These are phyloP conservation scores for Boletus vinaceobasis DNA, from an alignment of 768 basidiomycete species.

Conservation along the genomic window DNA sequence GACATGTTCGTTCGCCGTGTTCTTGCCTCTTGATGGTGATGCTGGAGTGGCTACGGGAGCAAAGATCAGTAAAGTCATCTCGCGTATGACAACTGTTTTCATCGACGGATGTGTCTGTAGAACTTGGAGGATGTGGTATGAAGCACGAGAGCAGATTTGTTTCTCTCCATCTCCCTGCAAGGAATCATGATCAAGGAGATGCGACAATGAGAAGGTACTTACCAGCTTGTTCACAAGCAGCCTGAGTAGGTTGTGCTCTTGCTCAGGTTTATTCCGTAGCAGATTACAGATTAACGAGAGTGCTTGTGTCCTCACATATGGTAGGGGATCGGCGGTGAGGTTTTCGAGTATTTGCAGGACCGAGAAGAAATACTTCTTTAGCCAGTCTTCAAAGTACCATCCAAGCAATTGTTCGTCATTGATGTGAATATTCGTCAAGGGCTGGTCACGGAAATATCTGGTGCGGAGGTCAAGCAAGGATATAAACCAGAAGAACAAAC, in stretches of 20 bases:
- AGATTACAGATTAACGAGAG: constrained; percentile 75
- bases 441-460: constrained; percentile 92
- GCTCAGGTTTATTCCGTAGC: constrained; percentile 88
- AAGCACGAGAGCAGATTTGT: constrained; percentile 83
- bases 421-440: constrained; percentile 55
- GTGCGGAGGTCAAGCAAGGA: neutral
- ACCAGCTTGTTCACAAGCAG: constrained; percentile 94
- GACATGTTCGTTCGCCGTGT: constrained; percentile 59
- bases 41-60: constrained; percentile 28
- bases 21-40: constrained; percentile 24
- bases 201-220: constrained; percentile 21
- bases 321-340: constrained; percentile 78
- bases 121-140: constrained; percentile 84
- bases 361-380: constrained; percentile 96
- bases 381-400: constrained; percentile 96
- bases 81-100: constrained; percentile 86
- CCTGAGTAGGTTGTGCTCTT: constrained; percentile 93
- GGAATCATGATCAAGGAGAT: neutral
- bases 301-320: constrained; percentile 85
- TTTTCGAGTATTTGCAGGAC: constrained; percentile 86
- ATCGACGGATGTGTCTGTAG: constrained; percentile 90
- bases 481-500: constrained; percentile 23
- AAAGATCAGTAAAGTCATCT: constrained; percentile 71
- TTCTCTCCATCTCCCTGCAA: constrained; percentile 84
- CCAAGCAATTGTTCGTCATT: constrained; percentile 72